Conservation (phyloP, 164 flowering plant genomes). For the Taxillus chinensis region DNA sequence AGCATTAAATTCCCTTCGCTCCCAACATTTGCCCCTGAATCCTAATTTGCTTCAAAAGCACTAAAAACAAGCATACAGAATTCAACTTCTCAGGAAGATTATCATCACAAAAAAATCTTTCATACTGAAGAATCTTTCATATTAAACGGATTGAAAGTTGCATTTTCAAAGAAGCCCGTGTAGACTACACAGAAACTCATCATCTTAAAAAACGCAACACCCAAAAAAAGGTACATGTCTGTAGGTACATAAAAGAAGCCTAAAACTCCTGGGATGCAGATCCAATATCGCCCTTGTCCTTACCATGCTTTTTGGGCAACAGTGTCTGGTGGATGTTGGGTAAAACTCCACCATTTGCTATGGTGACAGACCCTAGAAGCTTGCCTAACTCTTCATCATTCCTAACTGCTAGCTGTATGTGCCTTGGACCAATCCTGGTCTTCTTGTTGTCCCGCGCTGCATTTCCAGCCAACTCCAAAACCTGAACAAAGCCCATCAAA, state of each 20-base stretch:
- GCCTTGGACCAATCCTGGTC: conserved; percentile 40
- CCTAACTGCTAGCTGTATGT: conserved; percentile 49
- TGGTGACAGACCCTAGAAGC: conserved; percentile 38
- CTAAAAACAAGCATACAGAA: too few relatives aligned
- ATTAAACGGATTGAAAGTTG: too few relatives aligned
- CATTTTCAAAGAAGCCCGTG: too few relatives aligned
- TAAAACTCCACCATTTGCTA: conserved; percentile 48
- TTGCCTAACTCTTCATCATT: conserved; percentile 46
- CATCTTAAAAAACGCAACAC: too few relatives aligned
- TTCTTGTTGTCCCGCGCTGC: conserved; percentile 53
- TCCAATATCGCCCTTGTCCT: conserved; percentile 31
- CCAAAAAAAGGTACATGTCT: too few relatives aligned
- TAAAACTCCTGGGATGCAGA: conserved; percentile 45
- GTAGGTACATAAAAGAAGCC: neutral
- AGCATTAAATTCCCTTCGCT: too few relatives aligned
- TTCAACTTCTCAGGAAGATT: too few relatives aligned
- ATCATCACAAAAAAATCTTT: too few relatives aligned
- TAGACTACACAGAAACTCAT: too few relatives aligned
- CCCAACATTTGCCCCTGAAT: too few relatives aligned
- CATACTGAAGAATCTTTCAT: too few relatives aligned
- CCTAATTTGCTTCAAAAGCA: too few relatives aligned
- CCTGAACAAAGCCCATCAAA: conserved; percentile 13
- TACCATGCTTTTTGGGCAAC: conserved; percentile 26
- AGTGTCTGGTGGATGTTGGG: conserved; percentile 41
- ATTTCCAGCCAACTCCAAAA: conserved; percentile 45